Conservation (phyloP, 495 filamentous ascomycete species). For the Hyaloscypha bicolor region DNA sequence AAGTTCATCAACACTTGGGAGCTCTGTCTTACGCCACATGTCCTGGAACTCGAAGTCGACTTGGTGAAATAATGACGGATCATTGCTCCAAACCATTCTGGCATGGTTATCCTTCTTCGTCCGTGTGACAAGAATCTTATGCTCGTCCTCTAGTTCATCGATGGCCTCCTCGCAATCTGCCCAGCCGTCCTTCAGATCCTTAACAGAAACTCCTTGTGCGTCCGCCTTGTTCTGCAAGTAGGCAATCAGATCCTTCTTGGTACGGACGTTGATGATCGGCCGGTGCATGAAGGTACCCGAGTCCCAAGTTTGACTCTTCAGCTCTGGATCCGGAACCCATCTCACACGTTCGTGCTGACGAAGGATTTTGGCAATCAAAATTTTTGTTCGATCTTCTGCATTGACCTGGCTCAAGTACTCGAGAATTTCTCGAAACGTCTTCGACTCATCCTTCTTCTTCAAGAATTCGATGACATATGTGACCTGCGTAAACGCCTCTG, state of each 20-base stretch:
- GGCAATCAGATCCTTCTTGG: slow-evolving; percentile 70
- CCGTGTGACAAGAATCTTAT: slow-evolving; percentile 79
- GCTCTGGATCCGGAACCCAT: slow-evolving; percentile 61
- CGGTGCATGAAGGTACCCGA: slow-evolving; percentile 74
- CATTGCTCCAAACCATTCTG: slow-evolving; percentile 85
- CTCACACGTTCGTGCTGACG: slow-evolving; percentile 66
- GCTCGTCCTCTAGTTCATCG: slow-evolving; percentile 72
- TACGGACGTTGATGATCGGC: slow-evolving; percentile 75
- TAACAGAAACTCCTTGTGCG: slow-evolving; percentile 78
- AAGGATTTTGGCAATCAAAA: slow-evolving; percentile 47
- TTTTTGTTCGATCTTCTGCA: slow-evolving; percentile 43
- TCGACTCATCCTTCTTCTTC: slow-evolving; percentile 71
- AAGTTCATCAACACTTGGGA: slow-evolving; percentile 75
- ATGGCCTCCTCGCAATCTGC: slow-evolving; percentile 76
- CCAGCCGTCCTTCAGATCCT: slow-evolving; percentile 95
- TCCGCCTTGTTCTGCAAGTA: slow-evolving; percentile 80
- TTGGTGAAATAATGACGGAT: slow-evolving; percentile 70
- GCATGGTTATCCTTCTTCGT: slow-evolving; percentile 92
- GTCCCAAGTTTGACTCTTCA: slow-evolving; percentile 53
- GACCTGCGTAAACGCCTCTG: slow-evolving; percentile 81
- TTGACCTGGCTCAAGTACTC: slow-evolving; percentile 72
- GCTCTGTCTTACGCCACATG: slow-evolving; percentile 79
- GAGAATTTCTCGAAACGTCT: slow-evolving; percentile 72
- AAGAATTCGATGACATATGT: slow-evolving; percentile 82
- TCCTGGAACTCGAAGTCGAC: slow-evolving; percentile 81